These are phyloP conservation scores for Arthromyces matolae DNA, from an alignment of 768 basidiomycete genomes.

Conservation along the genomic window DNA sequence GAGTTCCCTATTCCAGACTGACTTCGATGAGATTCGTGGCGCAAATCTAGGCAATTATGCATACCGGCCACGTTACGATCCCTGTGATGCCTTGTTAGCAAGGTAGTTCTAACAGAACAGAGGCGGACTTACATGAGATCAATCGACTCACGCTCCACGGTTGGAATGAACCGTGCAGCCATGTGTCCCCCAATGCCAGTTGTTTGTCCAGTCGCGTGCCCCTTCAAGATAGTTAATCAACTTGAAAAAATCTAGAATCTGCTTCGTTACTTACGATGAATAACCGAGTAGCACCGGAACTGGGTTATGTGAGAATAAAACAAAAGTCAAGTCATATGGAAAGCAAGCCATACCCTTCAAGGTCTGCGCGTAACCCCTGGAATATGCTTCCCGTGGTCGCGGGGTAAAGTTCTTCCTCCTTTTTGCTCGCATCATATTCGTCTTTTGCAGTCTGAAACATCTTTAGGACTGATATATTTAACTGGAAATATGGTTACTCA, in stretches of 20 bases:
- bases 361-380: constrained; percentile 80
- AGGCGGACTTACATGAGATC: constrained; percentile 68
- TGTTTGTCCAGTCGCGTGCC: constrained; percentile 89
- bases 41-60: constrained; percentile 18
- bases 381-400: constrained; percentile 77
- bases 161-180: constrained; percentile 87
- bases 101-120: not conserved
- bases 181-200: constrained; percentile 70
- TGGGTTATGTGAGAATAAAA: constrained; percentile 27
- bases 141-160: constrained; percentile 92
- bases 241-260: too few species aligned
- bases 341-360: constrained; percentile 59
- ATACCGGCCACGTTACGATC: constrained; percentile 78
- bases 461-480: not conserved
- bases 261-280: constrained; percentile 78
- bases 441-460: constrained; percentile 68
- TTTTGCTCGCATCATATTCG: constrained; percentile 69
- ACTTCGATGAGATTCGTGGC: constrained; percentile 4
- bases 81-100: constrained; percentile 31
- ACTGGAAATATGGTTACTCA: constrained; percentile 28
- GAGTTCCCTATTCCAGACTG: constrained; percentile 90
- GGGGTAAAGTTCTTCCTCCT: constrained; percentile 59
- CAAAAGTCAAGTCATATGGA: not conserved
- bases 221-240: constrained; percentile 39
- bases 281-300: constrained; percentile 66